Conservation (phyloP, 2,329 filamentous ascomycete genomes). For the Phialophora chinensis region DNA sequence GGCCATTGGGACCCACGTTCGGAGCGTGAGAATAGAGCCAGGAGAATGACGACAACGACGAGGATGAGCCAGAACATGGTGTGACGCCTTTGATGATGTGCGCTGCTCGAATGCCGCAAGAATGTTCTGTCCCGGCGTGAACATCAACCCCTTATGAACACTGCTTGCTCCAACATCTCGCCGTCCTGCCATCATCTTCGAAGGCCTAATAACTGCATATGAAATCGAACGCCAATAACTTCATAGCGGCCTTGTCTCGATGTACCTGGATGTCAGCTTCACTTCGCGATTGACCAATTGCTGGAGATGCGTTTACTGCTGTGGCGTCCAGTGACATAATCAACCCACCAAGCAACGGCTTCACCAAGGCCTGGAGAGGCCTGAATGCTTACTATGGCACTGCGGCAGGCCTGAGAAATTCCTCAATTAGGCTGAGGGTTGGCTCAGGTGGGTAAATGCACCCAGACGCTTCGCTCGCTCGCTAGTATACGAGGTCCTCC, state of each 20-base stretch:
- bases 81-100: not conserved
- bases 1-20: not conserved
- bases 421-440: not conserved
- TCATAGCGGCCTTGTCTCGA: not conserved
- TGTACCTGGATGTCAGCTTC: not conserved
- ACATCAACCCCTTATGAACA: not conserved
- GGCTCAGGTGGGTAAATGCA: not conserved
- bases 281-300: not conserved
- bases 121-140: not conserved
- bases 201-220: not conserved
- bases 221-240: not conserved
- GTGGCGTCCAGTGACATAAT: not conserved
- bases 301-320: not conserved
- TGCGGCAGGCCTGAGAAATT: not conserved
- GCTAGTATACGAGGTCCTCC: not conserved
- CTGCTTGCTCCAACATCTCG: not conserved
- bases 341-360: not conserved
- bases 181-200: not conserved
- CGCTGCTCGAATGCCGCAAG: not conserved
- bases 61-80: conserved; percentile 11
- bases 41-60: not conserved
- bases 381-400: not conserved
- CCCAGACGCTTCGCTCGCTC: too few species aligned
- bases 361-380: not conserved
- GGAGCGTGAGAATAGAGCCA: conserved; percentile 4